These are phyloP conservation scores for Alternaria sp. DNA, from an alignment of 2,329 filamentous ascomycete species.

Conservation along the genomic window DNA sequence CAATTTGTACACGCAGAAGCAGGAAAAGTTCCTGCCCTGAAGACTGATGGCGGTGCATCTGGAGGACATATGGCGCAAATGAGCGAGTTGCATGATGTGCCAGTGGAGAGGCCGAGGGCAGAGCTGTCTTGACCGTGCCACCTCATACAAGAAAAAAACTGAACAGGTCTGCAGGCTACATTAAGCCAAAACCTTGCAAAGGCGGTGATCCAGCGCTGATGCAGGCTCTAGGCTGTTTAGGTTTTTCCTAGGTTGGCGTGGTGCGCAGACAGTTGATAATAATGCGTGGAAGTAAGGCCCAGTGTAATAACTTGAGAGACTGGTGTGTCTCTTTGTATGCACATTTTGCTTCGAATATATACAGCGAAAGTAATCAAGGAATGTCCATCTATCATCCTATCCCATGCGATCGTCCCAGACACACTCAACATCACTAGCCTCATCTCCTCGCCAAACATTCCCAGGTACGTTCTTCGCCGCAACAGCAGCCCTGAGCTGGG, in stretches of 20 bases:
- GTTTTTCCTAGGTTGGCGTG: too few relatives aligned
- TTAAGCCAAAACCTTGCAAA: too few relatives aligned
- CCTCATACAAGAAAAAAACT: too few relatives aligned
- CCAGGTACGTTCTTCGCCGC: conserved; percentile 7
- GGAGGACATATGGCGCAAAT: not conserved
- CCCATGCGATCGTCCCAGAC: conserved; percentile 12
- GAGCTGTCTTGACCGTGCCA: not conserved
- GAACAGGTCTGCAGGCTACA: too few relatives aligned
- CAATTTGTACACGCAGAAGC: not conserved
- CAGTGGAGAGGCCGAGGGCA: not conserved
- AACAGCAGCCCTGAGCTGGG: conserved; percentile 7
- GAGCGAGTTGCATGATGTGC: not conserved
- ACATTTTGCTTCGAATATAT: not conserved
- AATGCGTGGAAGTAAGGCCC: not conserved
- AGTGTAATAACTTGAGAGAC: not conserved
- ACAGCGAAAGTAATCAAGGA: not conserved
- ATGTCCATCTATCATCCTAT: not conserved
- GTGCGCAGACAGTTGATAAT: not conserved
- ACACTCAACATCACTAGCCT: conserved; percentile 4
- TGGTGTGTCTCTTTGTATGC: not conserved
- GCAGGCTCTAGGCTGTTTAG: too few relatives aligned
- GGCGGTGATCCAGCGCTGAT: too few relatives aligned
- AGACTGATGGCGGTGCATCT: not conserved
- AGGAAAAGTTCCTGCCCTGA: not conserved
- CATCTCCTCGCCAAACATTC: conserved; percentile 2